Evolutionary conservation across 495 filamentous ascomycete genomes (phyloP), one percentile per base, ranked within the genome.

Genomic region (Lasiosphaeriaceae sp.): DNA sequence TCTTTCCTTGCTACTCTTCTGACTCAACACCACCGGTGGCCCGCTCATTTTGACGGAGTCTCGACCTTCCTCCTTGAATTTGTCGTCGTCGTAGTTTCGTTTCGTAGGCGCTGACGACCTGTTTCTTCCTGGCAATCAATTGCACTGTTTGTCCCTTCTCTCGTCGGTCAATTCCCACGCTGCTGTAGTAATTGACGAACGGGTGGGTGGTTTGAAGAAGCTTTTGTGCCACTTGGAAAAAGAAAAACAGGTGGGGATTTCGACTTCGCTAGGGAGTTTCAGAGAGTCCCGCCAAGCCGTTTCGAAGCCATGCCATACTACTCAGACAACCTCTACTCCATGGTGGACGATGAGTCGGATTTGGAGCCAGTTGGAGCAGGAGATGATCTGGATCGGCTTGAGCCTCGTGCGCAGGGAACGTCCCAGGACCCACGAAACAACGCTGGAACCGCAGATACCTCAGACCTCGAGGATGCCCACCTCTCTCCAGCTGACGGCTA

Each of bases 301-400:
- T 47, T 52, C 50, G 41, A 35, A 37, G 50, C 34, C 58, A 68
- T 68, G 66, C 73, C 75, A 1, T 77, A 77, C 62, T 77, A 77
- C 62, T 74, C 75, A 11, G 77, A 77, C 63, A 70, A 77, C 52
- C 61, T 77, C 57, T 74, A 73, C 62, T 74, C 72, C 23, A 59
- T 66, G 62, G 58, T 63, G 45, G 74, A 66, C 59, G 67, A 72
- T 50, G 61, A 58, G 49, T 64, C 66, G 54, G 74, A 73, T 26
- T 41, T 55, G 44, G 69, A 68, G 50, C 48, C n/a, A n/a, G n/a
- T 50, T 24, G 47, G 52, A 50, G 56, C 14, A n/a, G 21, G 11
- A 21, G 37, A 57, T 54, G 55, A 14, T 20, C 20, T 51, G 47
- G 55, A 52, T 52, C 59, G 62, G 29, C 35, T 44, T n/a, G 48